phyloP scores from a whole-genome alignment of 208 protist genomes.

The Trypanosoma rangeli region DNA sequence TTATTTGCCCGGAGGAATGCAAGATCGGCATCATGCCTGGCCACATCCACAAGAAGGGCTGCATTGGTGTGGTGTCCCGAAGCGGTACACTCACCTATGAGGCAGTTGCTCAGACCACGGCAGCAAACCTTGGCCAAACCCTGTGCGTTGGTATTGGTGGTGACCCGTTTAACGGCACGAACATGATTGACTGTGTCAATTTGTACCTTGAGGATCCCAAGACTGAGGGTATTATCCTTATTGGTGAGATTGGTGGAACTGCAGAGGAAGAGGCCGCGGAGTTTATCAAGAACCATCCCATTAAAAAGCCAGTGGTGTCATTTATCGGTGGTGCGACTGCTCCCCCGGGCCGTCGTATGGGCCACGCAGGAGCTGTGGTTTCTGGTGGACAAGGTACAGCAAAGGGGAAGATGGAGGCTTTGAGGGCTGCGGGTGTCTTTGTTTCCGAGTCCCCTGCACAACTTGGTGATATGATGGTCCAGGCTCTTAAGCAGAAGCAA shows the following conservation, averaged over 20 bases:
- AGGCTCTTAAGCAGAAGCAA: slow-evolving; percentile 63
- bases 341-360: slow-evolving; percentile 96
- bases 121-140: slow-evolving; percentile 95
- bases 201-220: slow-evolving; percentile 97
- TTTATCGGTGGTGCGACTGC: slow-evolving; percentile 99
- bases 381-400: slow-evolving; percentile 94
- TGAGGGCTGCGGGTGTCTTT: slow-evolving; percentile 90
- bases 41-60: slow-evolving; percentile 98
- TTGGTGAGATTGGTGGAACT: slow-evolving; percentile 98
- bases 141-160: slow-evolving; percentile 98
- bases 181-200: slow-evolving; percentile 98
- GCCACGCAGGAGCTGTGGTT: slow-evolving; percentile 99
- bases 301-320: slow-evolving; percentile 96
- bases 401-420: slow-evolving; percentile 94
- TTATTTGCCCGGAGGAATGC: slow-evolving; percentile 98
- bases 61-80: slow-evolving; percentile 99
- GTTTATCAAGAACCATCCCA: slow-evolving; percentile 94
- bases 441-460: slow-evolving; percentile 94
- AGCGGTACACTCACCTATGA: slow-evolving; percentile 99
- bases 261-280: slow-evolving; percentile 98
- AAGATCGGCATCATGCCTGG: slow-evolving; percentile 99
- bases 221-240: slow-evolving; percentile 98
- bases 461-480: slow-evolving; percentile 93
- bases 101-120: slow-evolving; percentile 98
- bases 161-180: slow-evolving; percentile 99